Conservation (phyloP, 2,329 filamentous ascomycete species). For the Diaporthe sp. region DNA sequence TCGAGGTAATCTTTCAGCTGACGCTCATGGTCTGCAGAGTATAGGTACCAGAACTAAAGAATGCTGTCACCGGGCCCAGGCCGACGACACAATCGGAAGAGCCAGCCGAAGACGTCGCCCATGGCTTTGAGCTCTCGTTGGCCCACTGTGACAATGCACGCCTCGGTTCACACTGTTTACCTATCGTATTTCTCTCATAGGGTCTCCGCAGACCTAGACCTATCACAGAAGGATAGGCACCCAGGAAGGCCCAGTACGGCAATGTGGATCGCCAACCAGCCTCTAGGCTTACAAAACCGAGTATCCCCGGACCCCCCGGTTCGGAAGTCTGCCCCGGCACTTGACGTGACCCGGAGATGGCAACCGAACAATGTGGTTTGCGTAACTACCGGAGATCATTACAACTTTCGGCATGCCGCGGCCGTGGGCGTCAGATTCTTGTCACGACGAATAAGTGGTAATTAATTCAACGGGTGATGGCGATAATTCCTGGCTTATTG, state of each 20-base stretch:
- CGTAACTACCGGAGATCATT: conserved; percentile 9
- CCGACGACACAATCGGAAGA: neutral
- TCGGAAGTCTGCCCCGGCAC: conserved; percentile 24
- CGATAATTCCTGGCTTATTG: conserved; percentile 6
- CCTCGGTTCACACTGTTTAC: neutral
- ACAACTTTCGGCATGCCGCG: neutral
- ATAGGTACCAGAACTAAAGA: neutral
- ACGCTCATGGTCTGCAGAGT: neutral
- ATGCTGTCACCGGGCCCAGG: neutral
- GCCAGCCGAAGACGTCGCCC: neutral
- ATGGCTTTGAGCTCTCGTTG: neutral
- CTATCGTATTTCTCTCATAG: neutral
- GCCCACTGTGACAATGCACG: neutral
- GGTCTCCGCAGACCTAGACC: conserved; percentile 5
- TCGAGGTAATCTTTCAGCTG: neutral
- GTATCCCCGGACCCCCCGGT: conserved; percentile 8
- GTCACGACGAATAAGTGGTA: neutral
- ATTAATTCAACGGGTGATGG: neutral
- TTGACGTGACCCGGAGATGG: conserved; percentile 18
- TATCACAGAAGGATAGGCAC: neutral
- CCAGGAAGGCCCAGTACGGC: neutral
- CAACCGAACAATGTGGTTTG: conserved; percentile 14
- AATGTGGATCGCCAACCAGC: conserved; percentile 19
- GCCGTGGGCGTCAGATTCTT: neutral
- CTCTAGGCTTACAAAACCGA: conserved; percentile 16